Conservation (phyloP, 352 stramenopile species). For the Phytopythium mirpurense region DNA sequence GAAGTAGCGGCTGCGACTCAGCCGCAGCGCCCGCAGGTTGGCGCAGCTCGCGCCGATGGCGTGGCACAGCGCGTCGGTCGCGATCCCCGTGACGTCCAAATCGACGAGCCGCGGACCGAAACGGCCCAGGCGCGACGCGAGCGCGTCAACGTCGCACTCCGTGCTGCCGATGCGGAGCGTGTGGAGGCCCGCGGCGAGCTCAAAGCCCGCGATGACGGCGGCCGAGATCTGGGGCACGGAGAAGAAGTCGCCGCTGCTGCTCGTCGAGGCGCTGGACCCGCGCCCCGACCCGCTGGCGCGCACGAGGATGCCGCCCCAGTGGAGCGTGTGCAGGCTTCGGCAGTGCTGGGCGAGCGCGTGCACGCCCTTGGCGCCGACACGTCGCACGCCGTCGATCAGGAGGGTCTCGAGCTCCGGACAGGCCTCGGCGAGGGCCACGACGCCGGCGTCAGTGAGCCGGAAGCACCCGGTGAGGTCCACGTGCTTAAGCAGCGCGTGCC, state of each 20-base stretch:
- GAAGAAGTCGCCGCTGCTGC: constrained; percentile 39
- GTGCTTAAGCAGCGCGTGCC: not conserved
- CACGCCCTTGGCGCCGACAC: constrained; percentile 27
- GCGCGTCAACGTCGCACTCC: constrained; percentile 41
- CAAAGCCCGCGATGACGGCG: constrained; percentile 20
- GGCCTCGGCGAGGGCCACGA: constrained; percentile 26
- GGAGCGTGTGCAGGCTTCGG: constrained; percentile 26
- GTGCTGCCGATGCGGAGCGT: constrained; percentile 52
- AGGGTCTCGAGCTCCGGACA: constrained; percentile 41
- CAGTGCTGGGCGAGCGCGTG: constrained; percentile 30
- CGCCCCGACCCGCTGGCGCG: constrained; percentile 2
- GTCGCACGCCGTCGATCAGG: constrained; percentile 52
- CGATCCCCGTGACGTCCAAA: constrained; percentile 53
- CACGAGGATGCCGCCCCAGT: constrained; percentile 63
- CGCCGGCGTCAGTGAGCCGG: constrained; percentile 43
- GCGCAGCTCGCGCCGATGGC: constrained; percentile 27
- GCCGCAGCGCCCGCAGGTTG: constrained; percentile 35
- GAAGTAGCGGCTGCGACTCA: constrained; percentile 77
- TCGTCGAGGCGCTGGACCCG: not conserved
- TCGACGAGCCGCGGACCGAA: constrained; percentile 30
- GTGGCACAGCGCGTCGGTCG: constrained; percentile 53
- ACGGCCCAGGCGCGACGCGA: constrained; percentile 20
- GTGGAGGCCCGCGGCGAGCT: constrained; percentile 18
- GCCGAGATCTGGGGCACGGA: constrained; percentile 47
- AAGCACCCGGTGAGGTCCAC: constrained; percentile 70